These are phyloP conservation scores for carrot (Daucus carota) DNA, from an alignment of 129 eudicot genomes.

Conservation along the genomic window DNA sequence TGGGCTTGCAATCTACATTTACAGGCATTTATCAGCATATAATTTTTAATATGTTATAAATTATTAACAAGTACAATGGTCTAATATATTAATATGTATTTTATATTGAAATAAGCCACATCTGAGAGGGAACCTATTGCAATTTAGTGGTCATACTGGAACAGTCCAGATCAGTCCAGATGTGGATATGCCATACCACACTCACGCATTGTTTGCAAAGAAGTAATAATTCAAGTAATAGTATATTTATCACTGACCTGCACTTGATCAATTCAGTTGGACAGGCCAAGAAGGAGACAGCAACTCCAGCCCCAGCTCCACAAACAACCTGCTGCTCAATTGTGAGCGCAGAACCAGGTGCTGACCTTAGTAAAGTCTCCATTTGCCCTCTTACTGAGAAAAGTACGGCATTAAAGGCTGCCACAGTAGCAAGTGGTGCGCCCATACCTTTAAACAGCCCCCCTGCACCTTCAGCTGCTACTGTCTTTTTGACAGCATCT, in stretches of 20 bases:
- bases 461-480: constrained; percentile 75
- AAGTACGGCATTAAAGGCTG: constrained; percentile 87
- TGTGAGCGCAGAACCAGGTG: constrained; percentile 68
- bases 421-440: constrained; percentile 98
- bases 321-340: constrained; percentile 67
- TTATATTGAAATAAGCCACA: not conserved
- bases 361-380: constrained; percentile 67
- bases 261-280: constrained; percentile 93
- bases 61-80: not conserved
- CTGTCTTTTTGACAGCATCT: constrained; percentile 74
- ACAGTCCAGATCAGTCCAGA: not conserved
- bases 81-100: not conserved
- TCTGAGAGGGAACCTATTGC: not conserved
- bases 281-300: constrained; percentile 80
- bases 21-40: not conserved
- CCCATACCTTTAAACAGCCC: constrained; percentile 98
- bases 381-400: constrained; percentile 82
- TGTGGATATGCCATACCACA: not conserved
- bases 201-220: not conserved
- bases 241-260: constrained; percentile 43
- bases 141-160: not conserved
- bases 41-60: no score
- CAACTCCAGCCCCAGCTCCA: constrained; percentile 92
- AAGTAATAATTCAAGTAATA: not conserved
- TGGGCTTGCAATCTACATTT: constrained; percentile 81